phyloP scores from a whole-genome alignment of 345 rosid species.

The Eutrema yunnanense region DNA sequence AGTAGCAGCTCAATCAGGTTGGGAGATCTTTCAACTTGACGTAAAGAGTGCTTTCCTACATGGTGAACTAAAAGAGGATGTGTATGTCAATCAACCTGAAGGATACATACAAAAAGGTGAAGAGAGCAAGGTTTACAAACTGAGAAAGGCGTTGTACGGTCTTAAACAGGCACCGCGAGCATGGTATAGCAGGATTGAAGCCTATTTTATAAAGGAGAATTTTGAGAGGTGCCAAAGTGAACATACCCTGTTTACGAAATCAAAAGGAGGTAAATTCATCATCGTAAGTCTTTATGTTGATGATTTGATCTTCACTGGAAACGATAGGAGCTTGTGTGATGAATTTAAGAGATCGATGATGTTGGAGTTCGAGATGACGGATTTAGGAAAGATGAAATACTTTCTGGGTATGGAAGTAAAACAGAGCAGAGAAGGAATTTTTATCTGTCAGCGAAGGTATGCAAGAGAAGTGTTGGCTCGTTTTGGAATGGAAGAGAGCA shows the following conservation, averaged over 20 bases:
- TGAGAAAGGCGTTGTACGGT: not conserved
- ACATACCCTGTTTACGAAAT: not conserved
- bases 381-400: not conserved
- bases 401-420: not conserved
- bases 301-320: not conserved
- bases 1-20: not conserved
- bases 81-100: not conserved
- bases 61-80: not conserved
- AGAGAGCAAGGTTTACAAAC: not conserved
- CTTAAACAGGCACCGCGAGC: not conserved
- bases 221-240: not conserved
- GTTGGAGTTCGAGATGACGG: not conserved
- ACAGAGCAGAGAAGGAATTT: not conserved
- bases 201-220: not conserved
- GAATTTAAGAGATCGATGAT: not conserved
- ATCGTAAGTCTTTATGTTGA: not conserved
- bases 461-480: not conserved
- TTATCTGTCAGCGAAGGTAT: not conserved
- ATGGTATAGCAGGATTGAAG: not conserved
- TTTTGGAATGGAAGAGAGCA: not conserved
- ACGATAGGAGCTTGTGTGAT: not conserved
- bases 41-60: not conserved
- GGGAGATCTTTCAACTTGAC: not conserved
- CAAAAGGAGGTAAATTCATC: not conserved
- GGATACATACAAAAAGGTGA: not conserved